Evolutionary conservation across 2,329 filamentous ascomycete genomes (phyloP), one percentile per base, ranked within the genome.

Genomic region (Pseudocercospora fijiensis): DNA sequence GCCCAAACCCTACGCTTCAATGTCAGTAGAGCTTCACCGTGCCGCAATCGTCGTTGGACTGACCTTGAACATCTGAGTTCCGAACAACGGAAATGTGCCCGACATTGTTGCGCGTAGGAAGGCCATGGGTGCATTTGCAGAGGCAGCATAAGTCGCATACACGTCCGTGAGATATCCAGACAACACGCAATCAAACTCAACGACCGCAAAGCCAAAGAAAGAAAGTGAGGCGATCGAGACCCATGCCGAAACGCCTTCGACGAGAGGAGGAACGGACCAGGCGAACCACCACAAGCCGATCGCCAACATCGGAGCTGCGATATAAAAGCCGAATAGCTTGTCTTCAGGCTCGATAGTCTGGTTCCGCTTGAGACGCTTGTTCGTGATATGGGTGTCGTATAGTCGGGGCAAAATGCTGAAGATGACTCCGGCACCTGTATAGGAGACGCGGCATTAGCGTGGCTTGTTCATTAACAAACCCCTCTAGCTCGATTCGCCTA

Each of bases 271-370:
- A 3, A 83, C 77, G 1, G 81, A 82, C 75, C 78, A 80, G 4
- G 78, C 77, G 62, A 83, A 82, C 70, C 74, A 76, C 76, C 79
- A 81, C 1, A 84, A 76, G 1, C 77, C 80, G 4, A 74, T 68
- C 2, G 80, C 78, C 4, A 83, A 75, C 5, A 77, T 69, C 2
- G 81, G 79, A 0, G 78, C 78, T 0, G 79, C 81, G 30, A 82
- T 71, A 45, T 75, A 75, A 65, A 83, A 82, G n/a, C 80, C 81
- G 7, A 74, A 67, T 20, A 83, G 75, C 58, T 83, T 83, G 70
- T 83, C 76, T 71, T 84, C 82, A 0, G 80, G 81, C 18, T 74
- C 69, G 16, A 77, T 58, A 1, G 68, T 61, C 1, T 65, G 65
- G 16, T 70, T 67, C 5, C 70, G 62, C 11, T 60, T 65, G 26